Evolutionary conservation across 2,329 filamentous ascomycete genomes (phyloP), one percentile per base, ranked within the genome.

Genomic region (Microcyclosporella mali): DNA sequence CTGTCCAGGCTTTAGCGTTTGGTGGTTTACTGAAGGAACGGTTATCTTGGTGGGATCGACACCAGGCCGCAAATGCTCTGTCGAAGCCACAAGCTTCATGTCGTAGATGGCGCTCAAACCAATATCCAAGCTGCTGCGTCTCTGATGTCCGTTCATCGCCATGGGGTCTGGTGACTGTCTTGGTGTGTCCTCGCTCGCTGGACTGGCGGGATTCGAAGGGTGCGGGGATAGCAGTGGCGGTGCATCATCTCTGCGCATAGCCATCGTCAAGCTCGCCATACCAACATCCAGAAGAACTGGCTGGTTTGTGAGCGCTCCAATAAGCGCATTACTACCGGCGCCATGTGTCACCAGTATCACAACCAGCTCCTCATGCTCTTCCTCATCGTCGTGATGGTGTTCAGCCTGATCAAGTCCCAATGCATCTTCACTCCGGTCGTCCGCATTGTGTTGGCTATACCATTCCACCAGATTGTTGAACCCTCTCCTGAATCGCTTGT

Each of bases 321-420:
- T 89, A 33, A 98, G 68, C 2, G 92, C 92, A 67, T 98, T 98
- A 67, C 90, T 95, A 30, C 92, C 92, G 11, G 92, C 92, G 17
- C 90, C 90, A 60, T 98, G 92, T 0, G 92, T 95, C 16, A 98
- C 85, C 6, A 98, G 69, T 31, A 98, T 74, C 12, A 98, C 71
- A 1, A 97, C 82, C 1, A 88, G 77, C 55, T 94, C 85, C 1
- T 79, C 74, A 27, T 81, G 74, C 16, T 81, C 78, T 11, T 84
- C 72, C 2, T 56, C 47, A 18, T 55, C 53, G n/a, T 51, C 54
- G n/a, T 67, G 60, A 28, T 64, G 49, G 16, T 48, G 44, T 30
- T 52, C 64, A 49, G 43, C 61, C 52, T 63, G 59, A 6, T 62
- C 60, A 8, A 63, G 35, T 15, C 60, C 61, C 28, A 63, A 60